Conservation (phyloP, 2,329 filamentous ascomycete genomes). For the Pseudovirgaria hyperparasitica region DNA sequence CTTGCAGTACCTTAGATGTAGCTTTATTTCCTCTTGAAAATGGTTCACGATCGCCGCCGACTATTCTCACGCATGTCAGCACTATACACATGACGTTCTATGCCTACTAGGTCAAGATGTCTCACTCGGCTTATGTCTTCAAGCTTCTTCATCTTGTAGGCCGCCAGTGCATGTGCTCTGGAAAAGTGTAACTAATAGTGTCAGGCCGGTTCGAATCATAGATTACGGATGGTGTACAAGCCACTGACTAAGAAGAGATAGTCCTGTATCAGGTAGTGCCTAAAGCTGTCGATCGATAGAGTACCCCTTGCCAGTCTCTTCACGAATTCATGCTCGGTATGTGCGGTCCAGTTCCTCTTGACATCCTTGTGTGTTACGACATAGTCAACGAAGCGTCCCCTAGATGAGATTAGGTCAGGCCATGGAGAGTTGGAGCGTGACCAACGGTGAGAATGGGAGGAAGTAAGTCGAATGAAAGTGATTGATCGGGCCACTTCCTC, state of each 20-base stretch:
- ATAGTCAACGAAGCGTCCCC: constrained; percentile 71
- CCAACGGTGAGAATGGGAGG: constrained; percentile 54
- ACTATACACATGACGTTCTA: constrained; percentile 1
- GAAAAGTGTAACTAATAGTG: constrained; percentile 63
- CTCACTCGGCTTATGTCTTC: constrained; percentile 58
- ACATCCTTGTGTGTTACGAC: constrained; percentile 64
- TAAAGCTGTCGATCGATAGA: constrained; percentile 65
- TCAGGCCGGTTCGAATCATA: constrained; percentile 1
- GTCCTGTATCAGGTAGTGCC: constrained; percentile 81
- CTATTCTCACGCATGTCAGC: constrained; percentile 18
- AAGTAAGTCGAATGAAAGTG: constrained; percentile 63
- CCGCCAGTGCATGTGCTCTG: constrained; percentile 69
- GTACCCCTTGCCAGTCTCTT: constrained; percentile 61
- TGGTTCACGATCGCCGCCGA: constrained; percentile 61
- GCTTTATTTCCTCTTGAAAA: constrained; percentile 63
- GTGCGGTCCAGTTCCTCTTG: constrained; percentile 58
- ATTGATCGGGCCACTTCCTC: constrained; percentile 60
- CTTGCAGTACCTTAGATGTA: constrained; percentile 74
- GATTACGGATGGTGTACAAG: too few relatives aligned
- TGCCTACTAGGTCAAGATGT: not conserved
- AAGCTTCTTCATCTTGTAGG: constrained; percentile 70
- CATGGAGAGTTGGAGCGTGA: constrained; percentile 2
- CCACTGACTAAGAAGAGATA: constrained; percentile 68
- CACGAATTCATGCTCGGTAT: constrained; percentile 75
- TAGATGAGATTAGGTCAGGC: constrained; percentile 9